Conservation (phyloP, 2,329 filamentous ascomycete genomes). For the Chrysosporium keratinophilum region DNA sequence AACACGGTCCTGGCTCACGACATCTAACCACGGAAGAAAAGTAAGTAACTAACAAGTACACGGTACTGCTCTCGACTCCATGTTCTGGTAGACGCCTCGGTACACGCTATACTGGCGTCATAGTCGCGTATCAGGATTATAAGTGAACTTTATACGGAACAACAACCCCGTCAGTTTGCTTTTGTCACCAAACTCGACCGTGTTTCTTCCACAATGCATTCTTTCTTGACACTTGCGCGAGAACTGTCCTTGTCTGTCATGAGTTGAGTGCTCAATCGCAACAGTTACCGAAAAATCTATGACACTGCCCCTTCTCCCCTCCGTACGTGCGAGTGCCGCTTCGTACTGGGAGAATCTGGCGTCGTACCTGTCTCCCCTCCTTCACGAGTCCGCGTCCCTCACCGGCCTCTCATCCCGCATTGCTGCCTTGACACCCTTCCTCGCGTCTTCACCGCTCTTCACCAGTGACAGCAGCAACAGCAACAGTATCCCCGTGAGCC, state of each 20-base stretch:
- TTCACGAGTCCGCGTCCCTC: slow-evolving; percentile 19
- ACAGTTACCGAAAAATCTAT: slow-evolving; percentile 26
- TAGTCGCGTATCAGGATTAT: neutral
- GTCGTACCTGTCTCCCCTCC: slow-evolving; percentile 16
- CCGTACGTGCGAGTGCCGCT: slow-evolving; percentile 33
- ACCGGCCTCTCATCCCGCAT: slow-evolving; percentile 15
- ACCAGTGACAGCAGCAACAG: too few species aligned
- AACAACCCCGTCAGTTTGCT: neutral
- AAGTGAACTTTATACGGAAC: neutral
- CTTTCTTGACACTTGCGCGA: too few species aligned
- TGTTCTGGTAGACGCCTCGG: too few species aligned
- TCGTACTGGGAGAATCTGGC: slow-evolving; percentile 30
- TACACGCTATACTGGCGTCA: neutral
- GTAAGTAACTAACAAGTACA: too few species aligned
- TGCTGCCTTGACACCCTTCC: neutral
- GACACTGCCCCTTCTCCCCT: slow-evolving; percentile 33
- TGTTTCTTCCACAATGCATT: neutral
- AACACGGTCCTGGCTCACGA: too few species aligned
- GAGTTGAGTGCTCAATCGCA: too few species aligned
- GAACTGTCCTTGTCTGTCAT: neutral
- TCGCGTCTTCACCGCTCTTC: neutral
- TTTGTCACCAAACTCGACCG: slow-evolving; percentile 3
- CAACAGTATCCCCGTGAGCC: neutral
- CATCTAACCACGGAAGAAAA: too few species aligned
- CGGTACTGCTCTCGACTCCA: too few species aligned